Conservation (phyloP, 2,329 filamentous ascomycete species). For the Tricladium varicosporioides region DNA sequence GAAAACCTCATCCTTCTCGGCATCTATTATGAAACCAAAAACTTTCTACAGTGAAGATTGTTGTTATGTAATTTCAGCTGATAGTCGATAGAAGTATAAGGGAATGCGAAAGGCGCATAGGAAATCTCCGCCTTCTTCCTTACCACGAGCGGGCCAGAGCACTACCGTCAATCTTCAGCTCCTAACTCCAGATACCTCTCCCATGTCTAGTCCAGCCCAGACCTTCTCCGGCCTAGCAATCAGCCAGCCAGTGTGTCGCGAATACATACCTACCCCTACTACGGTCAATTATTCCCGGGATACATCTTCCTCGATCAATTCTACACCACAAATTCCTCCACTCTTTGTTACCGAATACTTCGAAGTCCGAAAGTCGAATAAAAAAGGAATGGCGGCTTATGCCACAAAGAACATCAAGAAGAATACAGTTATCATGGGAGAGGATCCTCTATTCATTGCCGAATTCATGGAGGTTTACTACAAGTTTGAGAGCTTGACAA, state of each 20-base stretch:
- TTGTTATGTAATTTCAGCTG: neutral
- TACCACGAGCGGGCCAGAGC: neutral
- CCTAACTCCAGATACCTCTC: neutral
- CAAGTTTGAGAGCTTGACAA: conserved; percentile 20
- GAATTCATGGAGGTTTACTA: conserved; percentile 14
- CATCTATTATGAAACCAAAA: too few relatives aligned
- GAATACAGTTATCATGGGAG: conserved; percentile 25
- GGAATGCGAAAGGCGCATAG: neutral
- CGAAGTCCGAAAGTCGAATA: conserved; percentile 26
- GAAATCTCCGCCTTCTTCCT: neutral
- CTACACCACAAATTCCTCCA: neutral
- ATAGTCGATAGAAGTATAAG: neutral
- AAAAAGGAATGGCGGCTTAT: conserved; percentile 32
- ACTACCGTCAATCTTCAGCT: neutral
- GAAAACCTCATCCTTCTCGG: too few relatives aligned
- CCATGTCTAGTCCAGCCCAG: neutral
- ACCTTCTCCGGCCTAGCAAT: neutral
- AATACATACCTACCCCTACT: neutral
- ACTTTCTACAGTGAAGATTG: neutral
- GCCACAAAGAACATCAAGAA: conserved; percentile 27
- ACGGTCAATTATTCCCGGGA: neutral
- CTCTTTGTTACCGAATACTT: conserved; percentile 28
- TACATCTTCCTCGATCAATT: neutral
- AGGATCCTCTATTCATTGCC: conserved; percentile 28
- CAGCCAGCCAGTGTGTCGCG: neutral